phyloP scores from a whole-genome alignment of 176 grass and related monocot genomes.

The Sorghum bicolor region Sorghum_bicolor_NCBIv3 NC_012870.2:6683001-6683500 shows the following conservation, averaged over 20 bases:
- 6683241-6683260: not conserved
- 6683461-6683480: not conserved
- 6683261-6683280: not conserved
- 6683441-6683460: not conserved
- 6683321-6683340: not conserved
- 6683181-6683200: not conserved
- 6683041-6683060: not conserved
- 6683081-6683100: not conserved
- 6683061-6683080: not conserved
- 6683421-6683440: not conserved
- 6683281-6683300: not conserved
- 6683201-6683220: not conserved
- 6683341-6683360: not conserved
- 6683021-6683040: not conserved
- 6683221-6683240: not conserved
- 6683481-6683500: not conserved
- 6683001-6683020: not conserved
- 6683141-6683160: not conserved
- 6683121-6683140: not conserved
- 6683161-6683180: not conserved
- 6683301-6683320: not conserved
- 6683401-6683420: not conserved
- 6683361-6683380: not conserved
- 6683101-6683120: not conserved
- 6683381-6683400: not conserved